A percentile compares a stretch with the other conserved stretches of the same genome.
phyloP scores from a whole-genome alignment of 1,139 yeast species.

The Blastobotrys arbuscula region DNA sequence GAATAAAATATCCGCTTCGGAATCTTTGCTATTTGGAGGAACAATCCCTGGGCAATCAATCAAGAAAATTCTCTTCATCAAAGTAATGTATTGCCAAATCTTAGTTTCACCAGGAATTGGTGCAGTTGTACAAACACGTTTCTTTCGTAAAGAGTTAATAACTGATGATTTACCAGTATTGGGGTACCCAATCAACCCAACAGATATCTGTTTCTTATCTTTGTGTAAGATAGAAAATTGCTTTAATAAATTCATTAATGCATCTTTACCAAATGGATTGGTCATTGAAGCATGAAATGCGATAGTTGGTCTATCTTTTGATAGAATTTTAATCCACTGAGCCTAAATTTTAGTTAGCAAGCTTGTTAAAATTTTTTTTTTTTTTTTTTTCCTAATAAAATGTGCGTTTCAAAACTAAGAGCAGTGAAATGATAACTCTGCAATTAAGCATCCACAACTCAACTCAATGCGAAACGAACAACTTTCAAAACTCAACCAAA shows the following conservation, averaged over 20 bases:
- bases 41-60: constrained; percentile 99
- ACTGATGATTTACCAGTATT: constrained; percentile 96
- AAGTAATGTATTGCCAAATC: constrained; percentile 97
- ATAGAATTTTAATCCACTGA: constrained; percentile 95
- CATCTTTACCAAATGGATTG: constrained; percentile 96
- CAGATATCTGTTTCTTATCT: constrained; percentile 93
- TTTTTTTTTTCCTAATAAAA: constrained; percentile 3
- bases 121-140: constrained; percentile 95
- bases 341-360: constrained; percentile 66
- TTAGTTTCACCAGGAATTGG: constrained; percentile 99
- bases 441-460: constrained; percentile 26
- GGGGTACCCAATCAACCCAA: constrained; percentile 96
- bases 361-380: constrained; percentile 5
- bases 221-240: constrained; percentile 88
- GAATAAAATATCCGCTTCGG: constrained; percentile 89
- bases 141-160: constrained; percentile 85
- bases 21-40: constrained; percentile 85
- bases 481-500: constrained; percentile 40
- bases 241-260: constrained; percentile 84
- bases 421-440: constrained; percentile 22
- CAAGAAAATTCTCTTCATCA: constrained; percentile 90
- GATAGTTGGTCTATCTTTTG: constrained; percentile 86
- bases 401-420: constrained; percentile 41
- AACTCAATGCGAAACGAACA: constrained; percentile 44
- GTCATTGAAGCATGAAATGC: constrained; percentile 98